Evolutionary conservation across 2,329 filamentous ascomycete genomes (phyloP).

Genomic region (Paramyrothecium sp.): DNA sequence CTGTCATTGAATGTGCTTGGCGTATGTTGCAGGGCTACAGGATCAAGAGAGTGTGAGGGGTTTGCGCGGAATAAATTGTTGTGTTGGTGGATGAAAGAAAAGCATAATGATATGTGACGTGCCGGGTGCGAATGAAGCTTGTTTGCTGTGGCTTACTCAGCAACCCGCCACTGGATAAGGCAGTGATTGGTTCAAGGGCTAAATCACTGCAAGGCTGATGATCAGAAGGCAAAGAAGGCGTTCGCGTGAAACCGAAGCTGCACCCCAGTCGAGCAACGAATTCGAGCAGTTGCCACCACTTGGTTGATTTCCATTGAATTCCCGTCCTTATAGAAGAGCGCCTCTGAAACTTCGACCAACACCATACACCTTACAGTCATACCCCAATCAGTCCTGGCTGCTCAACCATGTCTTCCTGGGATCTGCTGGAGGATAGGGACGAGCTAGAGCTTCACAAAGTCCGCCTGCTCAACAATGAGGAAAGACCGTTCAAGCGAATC

Average conservation of each 20-base stretch:
- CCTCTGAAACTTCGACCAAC: too few species aligned
- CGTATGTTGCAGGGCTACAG: too few species aligned
- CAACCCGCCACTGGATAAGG: not conserved
- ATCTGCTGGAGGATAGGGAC: constrained; percentile 70
- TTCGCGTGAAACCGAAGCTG: too few species aligned
- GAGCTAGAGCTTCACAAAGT: constrained; percentile 85
- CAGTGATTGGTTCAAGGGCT: not conserved
- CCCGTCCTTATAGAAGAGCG: not conserved
- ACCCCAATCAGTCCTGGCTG: not conserved
- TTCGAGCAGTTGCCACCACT: too few species aligned
- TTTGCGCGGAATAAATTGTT: too few species aligned
- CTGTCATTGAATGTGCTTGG: not conserved
- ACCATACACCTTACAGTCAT: too few species aligned
- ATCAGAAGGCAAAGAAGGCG: not conserved
- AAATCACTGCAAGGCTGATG: not conserved
- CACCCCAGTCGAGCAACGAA: too few species aligned
- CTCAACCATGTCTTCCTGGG: constrained; percentile 51
- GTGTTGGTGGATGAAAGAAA: not conserved
- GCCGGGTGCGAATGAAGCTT: not conserved
- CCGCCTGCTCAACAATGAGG: constrained; percentile 85
- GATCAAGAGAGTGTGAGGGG: too few species aligned
- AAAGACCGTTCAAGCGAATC: constrained; percentile 87
- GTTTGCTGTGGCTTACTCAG: not conserved
- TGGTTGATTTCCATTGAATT: too few species aligned
- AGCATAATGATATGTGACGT: not conserved